Evolutionary conservation across 1,139 yeast genomes (phyloP), one percentile per base, ranked within the genome.

Genomic region (Scheffersomyces titani): DNA sequence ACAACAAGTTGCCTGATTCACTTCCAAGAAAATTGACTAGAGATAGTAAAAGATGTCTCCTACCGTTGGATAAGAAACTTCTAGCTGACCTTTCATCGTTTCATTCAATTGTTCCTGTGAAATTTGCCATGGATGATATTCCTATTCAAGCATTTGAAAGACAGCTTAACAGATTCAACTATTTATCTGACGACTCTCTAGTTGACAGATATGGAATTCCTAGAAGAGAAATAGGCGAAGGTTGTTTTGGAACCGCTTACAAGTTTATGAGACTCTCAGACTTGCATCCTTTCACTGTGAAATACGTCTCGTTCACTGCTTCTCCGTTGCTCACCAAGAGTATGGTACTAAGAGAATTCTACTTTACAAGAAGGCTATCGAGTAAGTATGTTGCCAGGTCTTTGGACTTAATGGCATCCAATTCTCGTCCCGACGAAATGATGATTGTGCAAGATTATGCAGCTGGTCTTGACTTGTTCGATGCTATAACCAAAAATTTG

Each of bases 201-300:
- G 22, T 20, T 19, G 49, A 47, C 30, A 49, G 44, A 19, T 59
- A 55, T 44, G 61, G 61, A 2, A 44, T 40, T n/a, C 61, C 61
- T 11, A 52, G 59, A 49, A 59, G 57, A 49, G 58, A 63, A 3
- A 57, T 66, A 13, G 68, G 68, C 20, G 64, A 62, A 36, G 70
- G 70, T 5, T 60, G 67, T 7, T 66, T 61, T 44, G 69, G 69
- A 3, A 59, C 50, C 6, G 52, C 55, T 1, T 59, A 55, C 24
- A 22, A 55, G n/a, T 52, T 57, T 44, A 52, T 46, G 16, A 24
- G 40, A 30, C 40, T 30, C 40, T 30, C 40, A 11, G 40, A 30
- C 40, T 30, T 30, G 4, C 40, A 30, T 5, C 40, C 40, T 30
- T 30, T 30, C 40, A 30, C 40, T 11, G 40, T 30, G 40, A 30